These are phyloP conservation scores for Salpingoeca rosetta DNA, from an alignment of 78 protist species.

Conservation along the genomic window DNA sequence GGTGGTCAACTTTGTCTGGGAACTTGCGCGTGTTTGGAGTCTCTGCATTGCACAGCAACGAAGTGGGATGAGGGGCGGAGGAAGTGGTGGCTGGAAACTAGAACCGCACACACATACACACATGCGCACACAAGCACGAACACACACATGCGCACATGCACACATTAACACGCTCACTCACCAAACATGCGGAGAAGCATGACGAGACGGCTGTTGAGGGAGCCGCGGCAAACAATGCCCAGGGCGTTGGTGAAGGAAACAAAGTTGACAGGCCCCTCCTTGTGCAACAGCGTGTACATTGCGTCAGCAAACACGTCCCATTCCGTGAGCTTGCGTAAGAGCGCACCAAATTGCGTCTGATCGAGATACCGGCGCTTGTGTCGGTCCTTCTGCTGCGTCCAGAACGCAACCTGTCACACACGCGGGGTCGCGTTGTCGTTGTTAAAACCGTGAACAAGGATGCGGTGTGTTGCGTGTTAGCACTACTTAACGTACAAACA, in stretches of 20 bases:
- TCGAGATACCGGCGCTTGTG: not conserved
- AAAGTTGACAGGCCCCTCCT: not conserved
- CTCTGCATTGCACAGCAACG: too few species aligned
- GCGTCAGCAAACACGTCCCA: not conserved
- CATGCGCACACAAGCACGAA: too few species aligned
- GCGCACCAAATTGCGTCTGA: not conserved
- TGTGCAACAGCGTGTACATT: not conserved
- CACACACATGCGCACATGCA: too few species aligned
- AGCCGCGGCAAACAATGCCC: not conserved
- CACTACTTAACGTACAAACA: too few species aligned
- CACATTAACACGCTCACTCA: too few species aligned
- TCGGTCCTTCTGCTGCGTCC: not conserved
- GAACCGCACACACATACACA: too few species aligned
- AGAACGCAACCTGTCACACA: not conserved
- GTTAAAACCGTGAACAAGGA: too few species aligned
- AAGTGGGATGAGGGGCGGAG: too few species aligned
- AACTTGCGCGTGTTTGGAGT: too few species aligned
- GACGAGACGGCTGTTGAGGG: not conserved
- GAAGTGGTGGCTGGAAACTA: too few species aligned
- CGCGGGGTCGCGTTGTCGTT: not conserved
- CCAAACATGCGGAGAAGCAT: not conserved
- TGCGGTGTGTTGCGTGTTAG: too few species aligned
- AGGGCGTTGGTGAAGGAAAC: not conserved
- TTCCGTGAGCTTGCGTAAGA: not conserved
- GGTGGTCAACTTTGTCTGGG: too few species aligned